A percentile compares a stretch with the other conserved stretches of the same genome.
Conservation (phyloP, 192 early-diverging fungal genomes). For the Linnemannia hyalina region DNA sequence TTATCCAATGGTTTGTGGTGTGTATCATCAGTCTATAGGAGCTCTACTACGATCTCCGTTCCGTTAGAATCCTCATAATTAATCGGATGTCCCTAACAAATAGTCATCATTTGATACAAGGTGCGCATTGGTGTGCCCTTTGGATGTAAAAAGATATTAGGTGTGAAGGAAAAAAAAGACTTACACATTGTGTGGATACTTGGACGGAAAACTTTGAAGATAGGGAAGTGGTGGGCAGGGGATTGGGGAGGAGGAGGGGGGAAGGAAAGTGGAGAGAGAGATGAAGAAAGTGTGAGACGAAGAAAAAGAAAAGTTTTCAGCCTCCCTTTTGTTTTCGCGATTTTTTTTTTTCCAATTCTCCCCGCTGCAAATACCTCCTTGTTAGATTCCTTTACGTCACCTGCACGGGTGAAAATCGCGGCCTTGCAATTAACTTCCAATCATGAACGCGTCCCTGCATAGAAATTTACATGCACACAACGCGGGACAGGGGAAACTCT, state of each 20-base stretch:
- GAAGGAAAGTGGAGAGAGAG: not conserved
- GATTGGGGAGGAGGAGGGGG: too few relatives aligned
- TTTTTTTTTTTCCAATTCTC: not conserved
- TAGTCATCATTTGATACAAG: conserved; percentile 18
- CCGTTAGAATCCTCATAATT: conserved; percentile 32
- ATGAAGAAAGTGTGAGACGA: not conserved
- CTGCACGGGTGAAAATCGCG: too few relatives aligned
- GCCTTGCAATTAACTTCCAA: too few relatives aligned
- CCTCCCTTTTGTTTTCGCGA: not conserved
- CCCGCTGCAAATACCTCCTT: too few relatives aligned
- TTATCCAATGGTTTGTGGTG: not conserved
- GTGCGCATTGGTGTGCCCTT: not conserved
- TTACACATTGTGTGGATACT: not conserved
- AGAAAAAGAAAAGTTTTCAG: not conserved
- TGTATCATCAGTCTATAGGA: not conserved
- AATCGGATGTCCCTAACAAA: conserved; percentile 31
- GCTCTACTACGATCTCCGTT: conserved; percentile 6
- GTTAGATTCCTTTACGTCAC: too few relatives aligned
- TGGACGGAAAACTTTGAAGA: not conserved
- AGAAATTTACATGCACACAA: too few relatives aligned
- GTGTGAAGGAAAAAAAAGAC: not conserved
- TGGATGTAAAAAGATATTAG: not conserved
- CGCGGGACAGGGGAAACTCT: too few relatives aligned
- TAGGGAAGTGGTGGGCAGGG: not conserved
- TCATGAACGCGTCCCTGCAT: too few relatives aligned